phyloP scores from a whole-genome alignment of 768 basidiomycete genomes.

The Pleurotus ostreatus region DNA sequence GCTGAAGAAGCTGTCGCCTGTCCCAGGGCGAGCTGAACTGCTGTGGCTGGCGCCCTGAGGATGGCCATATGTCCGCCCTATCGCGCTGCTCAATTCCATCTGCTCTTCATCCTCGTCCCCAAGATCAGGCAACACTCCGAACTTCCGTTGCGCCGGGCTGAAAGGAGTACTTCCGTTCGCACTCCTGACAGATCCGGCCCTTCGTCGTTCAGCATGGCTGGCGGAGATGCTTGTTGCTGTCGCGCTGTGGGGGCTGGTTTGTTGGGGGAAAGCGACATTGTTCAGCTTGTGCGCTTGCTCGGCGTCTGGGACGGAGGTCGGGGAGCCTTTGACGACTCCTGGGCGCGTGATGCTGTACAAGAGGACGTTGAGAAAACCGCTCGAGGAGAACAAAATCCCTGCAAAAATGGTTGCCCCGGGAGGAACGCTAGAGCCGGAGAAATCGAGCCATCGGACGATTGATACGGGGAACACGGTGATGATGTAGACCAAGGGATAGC shows the following conservation, averaged over 20 bases:
- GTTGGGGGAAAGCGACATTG: background rate
- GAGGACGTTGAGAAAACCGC: conserved; percentile 8
- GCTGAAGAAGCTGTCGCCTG: background rate
- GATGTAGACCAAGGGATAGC: conserved; percentile 28
- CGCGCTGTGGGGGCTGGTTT: background rate
- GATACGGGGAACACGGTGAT: conserved; percentile 32
- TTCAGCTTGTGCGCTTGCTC: background rate
- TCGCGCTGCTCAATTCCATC: background rate
- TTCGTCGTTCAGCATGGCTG: background rate
- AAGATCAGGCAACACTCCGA: conserved; percentile 2
- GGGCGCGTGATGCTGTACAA: conserved; percentile 9
- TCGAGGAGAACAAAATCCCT: conserved; percentile 7
- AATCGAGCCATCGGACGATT: conserved; percentile 31
- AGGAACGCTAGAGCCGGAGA: conserved; percentile 24
- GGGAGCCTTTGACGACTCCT: background rate
- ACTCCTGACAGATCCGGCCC: conserved; percentile 1
- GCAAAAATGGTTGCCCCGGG: conserved; percentile 27
- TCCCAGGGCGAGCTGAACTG: background rate
- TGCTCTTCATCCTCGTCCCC: conserved; percentile 5
- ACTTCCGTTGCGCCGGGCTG: background rate
- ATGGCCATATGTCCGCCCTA: background rate
- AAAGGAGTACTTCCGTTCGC: background rate
- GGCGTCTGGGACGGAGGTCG: background rate
- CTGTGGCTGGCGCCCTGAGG: background rate
- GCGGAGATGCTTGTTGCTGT: conserved; percentile 1